Percentiles rank a stretch among this genome's conserved stretches.
Evolutionary conservation across 106 monocot genomes (phyloP).

Genomic region (Dendrobium officinale): DNA sequence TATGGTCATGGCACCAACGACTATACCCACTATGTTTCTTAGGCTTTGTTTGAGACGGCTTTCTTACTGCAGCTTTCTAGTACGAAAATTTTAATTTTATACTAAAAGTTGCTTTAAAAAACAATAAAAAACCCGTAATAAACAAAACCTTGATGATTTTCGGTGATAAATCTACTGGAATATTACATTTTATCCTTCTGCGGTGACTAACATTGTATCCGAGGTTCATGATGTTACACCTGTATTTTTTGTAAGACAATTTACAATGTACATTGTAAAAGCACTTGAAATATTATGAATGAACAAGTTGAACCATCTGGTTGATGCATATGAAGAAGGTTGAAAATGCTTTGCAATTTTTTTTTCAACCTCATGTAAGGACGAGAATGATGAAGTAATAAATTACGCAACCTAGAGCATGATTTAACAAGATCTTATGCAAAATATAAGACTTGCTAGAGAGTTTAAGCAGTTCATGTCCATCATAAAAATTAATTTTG

Average conservation of each 20-base stretch:
- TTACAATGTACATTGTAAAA: neutral
- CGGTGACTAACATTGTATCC: no score
- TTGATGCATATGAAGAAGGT: neutral
- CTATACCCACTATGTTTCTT: neutral
- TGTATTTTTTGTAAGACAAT: neutral
- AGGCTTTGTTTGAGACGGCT: neutral
- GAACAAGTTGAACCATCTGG: neutral
- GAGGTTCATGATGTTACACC: no score
- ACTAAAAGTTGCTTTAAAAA: no score
- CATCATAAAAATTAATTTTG: neutral
- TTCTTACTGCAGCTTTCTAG: no score
- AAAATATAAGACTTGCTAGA: neutral
- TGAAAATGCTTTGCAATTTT: neutral
- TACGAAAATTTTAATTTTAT: no score
- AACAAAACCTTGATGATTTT: neutral
- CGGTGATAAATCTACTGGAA: neutral
- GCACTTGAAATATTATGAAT: neutral
- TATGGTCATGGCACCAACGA: neutral
- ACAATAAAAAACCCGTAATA: no score
- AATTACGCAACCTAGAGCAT: no score
- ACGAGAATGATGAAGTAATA: no score
- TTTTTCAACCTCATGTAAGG: no score
- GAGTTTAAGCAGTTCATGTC: neutral
- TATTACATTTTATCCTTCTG: no score
- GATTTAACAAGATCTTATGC: no score